Evolutionary conservation across 768 basidiomycete genomes (phyloP), one percentile per base, ranked within the genome.

Genomic region (Agrocybe praecox): DNA sequence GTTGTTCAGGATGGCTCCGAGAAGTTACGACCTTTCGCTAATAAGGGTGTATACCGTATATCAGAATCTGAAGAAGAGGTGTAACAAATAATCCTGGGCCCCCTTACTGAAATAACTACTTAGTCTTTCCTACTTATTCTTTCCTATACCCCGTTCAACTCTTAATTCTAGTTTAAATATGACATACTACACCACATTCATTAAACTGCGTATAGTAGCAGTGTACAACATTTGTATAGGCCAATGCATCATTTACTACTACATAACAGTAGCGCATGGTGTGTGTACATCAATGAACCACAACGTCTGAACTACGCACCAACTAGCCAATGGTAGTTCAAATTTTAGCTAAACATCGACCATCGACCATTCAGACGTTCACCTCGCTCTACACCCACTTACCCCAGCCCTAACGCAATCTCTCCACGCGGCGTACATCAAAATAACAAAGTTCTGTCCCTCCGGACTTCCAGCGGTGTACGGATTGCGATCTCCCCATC

Each of bases 381-480:
- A 57, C n/a, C 9, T n/a, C 9, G 34, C 58, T 24, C 36, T 49
- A 57, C 62, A 63, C n/a, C 62, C 62, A 4, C 40, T 49, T 11
- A 64, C 56, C 2, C 57, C 63, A 12, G 58, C 60, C 22, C 53
- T 40, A 22, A 76, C 67, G 36, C 75, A 77, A 51, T 76, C 76
- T 49, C 76, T 63, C 74, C 74, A 77, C 2, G 74, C 75, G 1
- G 74, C 62, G 55, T 75, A 76, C 67, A 76, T 54, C 59, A 76
- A 43, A 18, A 73, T 71, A 0, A 72, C 73, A 53, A 77, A 75
- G 45, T 66, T 68, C 36, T 77, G 66, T 0, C 74, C 76, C 52
- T 77, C 76, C 0, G 76, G 74, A 51, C 72, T 74, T 10, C 76
- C 75, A n/a, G 69, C 49, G 11, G 70, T 72, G 23, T 65, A 72